Evolutionary conservation across 179 eudicot species (phyloP), one percentile per base, ranked within the genome.

Genomic region (Patellifolia procumbens): DNA sequence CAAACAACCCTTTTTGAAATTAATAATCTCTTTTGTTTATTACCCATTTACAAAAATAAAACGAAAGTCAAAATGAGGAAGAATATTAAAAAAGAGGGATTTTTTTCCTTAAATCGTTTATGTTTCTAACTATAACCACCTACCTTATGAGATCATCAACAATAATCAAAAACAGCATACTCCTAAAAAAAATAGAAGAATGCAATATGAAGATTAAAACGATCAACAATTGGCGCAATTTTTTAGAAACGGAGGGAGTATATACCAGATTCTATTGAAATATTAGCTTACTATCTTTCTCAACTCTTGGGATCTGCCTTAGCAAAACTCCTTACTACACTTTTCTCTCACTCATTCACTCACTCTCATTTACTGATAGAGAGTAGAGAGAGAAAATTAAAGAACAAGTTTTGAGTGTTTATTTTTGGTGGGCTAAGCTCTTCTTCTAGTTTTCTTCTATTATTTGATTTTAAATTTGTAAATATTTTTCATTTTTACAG

Each of bases 351-450:
- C 61, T 73, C 58, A 63, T 58, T 52, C 66, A 72, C 72, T 67
- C 75, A 74, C 82, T 68, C 58, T 49, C 63, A 53, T 34, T 70
- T 63, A 66, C 56, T 73, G 32, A 42, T 52, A 55, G 72, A 66
- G 73, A 64, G 81, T 49, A 56, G 26, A 78, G 73, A 66, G 52
- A 64, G 34, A 65, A 22, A 46, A n/a, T 15, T 26, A n/a, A n/a
- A 32, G n/a, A 7, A 10, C 4, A 11, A 8, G 8, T 49, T 51
- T 69, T 69, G 37, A 51, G 70, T 72, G 46, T 52, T 28, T 61
- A 35, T 72, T 64, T 78, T 39, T 34, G 62, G 84, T 73, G 68
- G 53, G 79, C 43, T n/a, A n/a, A 76, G 28, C 70, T 39, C 9
- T 20, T 69, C 31, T 51, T 20, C 12, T 35, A n/a, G 29, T 56